These are phyloP conservation scores for Fraxinus nigra DNA, from an alignment of 305 asterid genomes.

Conservation along the genomic window DNA sequence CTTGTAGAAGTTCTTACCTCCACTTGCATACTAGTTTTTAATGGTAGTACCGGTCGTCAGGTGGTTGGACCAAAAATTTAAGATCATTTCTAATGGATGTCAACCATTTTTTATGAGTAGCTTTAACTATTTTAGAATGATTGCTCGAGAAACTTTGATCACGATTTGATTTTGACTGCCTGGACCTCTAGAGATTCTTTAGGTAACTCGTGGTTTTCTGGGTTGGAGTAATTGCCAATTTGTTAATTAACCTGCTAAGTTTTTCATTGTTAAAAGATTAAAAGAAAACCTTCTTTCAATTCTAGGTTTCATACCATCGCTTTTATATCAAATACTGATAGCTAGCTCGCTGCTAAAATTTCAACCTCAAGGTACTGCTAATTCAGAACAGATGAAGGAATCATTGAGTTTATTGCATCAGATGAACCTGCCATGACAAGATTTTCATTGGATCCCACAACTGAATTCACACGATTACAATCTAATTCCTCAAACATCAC, in stretches of 20 bases:
- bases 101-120: background rate
- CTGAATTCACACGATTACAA: background rate
- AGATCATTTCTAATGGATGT: background rate
- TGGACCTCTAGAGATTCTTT: background rate
- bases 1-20: background rate
- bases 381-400: constrained; percentile 32
- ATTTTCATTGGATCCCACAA: constrained; percentile 14
- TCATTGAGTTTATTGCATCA: constrained; percentile 22
- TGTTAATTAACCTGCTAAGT: background rate
- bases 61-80: background rate
- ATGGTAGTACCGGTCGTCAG: background rate
- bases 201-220: background rate
- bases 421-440: constrained; percentile 25
- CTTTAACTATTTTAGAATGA: background rate
- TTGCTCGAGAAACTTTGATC: background rate
- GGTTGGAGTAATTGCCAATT: background rate
- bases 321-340: background rate
- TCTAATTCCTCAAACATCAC: background rate
- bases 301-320: background rate
- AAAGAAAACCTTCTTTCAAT: background rate
- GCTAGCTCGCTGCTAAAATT: background rate
- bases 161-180: background rate
- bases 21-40: background rate
- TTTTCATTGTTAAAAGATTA: background rate
- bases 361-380: background rate